These are phyloP conservation scores for Biancaea sappan DNA, from an alignment of 306 rosid genomes.

Conservation along the genomic window DNA sequence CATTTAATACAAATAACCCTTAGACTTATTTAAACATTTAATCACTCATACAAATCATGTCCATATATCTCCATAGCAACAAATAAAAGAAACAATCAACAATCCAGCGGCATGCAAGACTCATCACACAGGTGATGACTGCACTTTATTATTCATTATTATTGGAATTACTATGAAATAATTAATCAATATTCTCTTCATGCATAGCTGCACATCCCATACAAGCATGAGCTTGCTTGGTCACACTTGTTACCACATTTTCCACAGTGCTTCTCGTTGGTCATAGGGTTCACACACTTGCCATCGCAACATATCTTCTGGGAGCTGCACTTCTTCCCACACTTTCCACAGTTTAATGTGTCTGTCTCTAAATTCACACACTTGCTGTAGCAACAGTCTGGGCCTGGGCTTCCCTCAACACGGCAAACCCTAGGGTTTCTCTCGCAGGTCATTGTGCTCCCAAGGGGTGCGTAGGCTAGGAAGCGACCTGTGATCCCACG, in stretches of 20 bases:
- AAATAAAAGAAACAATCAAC: too few species aligned
- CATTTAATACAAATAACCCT: neutral
- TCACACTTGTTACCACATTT: slow-evolving; percentile 48
- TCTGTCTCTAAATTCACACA: slow-evolving; percentile 41
- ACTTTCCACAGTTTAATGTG: slow-evolving; percentile 46
- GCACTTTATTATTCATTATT: neutral
- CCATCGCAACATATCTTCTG: slow-evolving; percentile 51
- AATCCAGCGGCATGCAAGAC: too few species aligned
- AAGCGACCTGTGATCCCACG: slow-evolving; percentile 37
- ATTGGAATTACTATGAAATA: neutral
- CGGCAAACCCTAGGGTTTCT: slow-evolving; percentile 43
- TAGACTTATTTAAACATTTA: neutral
- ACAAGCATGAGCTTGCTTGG: slow-evolving; percentile 36
- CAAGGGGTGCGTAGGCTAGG: slow-evolving; percentile 8
- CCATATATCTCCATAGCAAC: too few species aligned
- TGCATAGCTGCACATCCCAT: slow-evolving; percentile 62
- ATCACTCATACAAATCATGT: neutral
- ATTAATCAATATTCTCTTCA: neutral
- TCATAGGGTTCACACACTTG: slow-evolving; percentile 45
- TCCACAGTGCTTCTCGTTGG: slow-evolving; percentile 46
- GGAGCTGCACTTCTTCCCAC: slow-evolving; percentile 50
- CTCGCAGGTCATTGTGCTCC: slow-evolving; percentile 35
- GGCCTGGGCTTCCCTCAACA: slow-evolving; percentile 40
- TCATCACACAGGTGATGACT: too few species aligned
- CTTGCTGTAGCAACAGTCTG: slow-evolving; percentile 46